Conservation (phyloP, 106 monocot species). For the Platanthera zijinensis region DNA sequence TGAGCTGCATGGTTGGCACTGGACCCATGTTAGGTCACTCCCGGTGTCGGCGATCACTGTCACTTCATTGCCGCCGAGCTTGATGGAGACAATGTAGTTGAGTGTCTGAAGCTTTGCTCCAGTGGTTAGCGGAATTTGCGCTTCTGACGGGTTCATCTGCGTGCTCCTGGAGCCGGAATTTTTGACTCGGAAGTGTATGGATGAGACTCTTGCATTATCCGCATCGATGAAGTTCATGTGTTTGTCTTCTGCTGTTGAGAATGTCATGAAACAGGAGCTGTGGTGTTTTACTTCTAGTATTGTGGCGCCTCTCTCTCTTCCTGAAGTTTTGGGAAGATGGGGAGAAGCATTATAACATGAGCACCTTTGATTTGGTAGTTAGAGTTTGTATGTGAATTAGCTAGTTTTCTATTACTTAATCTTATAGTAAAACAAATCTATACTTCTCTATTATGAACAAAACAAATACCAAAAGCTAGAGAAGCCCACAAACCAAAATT, state of each 20-base stretch:
- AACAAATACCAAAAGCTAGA: not conserved
- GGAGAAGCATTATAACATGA: not conserved
- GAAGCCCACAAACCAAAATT: not conserved
- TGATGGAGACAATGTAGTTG: slow-evolving; percentile 63
- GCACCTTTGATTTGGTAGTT: not conserved
- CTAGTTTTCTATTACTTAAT: not conserved
- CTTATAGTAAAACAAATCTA: not conserved
- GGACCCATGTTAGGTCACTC: slow-evolving; percentile 16
- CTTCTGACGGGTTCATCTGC: not conserved
- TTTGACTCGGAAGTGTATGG: slow-evolving; percentile 25
- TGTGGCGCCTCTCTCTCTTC: slow-evolving; percentile 33
- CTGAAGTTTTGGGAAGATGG: slow-evolving; percentile 11
- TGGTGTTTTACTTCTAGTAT: slow-evolving; percentile 59
- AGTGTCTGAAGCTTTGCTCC: slow-evolving; percentile 64
- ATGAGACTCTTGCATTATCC: slow-evolving; percentile 46
- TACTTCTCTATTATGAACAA: not conserved
- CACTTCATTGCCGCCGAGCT: slow-evolving; percentile 28
- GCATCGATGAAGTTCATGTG: slow-evolving; percentile 21
- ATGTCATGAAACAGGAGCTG: slow-evolving; percentile 4
- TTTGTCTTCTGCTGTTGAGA: slow-evolving; percentile 10
- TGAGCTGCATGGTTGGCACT: slow-evolving; percentile 37
- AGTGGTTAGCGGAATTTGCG: slow-evolving; percentile 47
- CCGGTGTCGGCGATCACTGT: slow-evolving; percentile 15
- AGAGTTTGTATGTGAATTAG: not conserved
- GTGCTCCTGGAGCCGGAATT: not conserved